Conservation (phyloP, 306 rosid species). For the Erythrophleum fordii region DNA sequence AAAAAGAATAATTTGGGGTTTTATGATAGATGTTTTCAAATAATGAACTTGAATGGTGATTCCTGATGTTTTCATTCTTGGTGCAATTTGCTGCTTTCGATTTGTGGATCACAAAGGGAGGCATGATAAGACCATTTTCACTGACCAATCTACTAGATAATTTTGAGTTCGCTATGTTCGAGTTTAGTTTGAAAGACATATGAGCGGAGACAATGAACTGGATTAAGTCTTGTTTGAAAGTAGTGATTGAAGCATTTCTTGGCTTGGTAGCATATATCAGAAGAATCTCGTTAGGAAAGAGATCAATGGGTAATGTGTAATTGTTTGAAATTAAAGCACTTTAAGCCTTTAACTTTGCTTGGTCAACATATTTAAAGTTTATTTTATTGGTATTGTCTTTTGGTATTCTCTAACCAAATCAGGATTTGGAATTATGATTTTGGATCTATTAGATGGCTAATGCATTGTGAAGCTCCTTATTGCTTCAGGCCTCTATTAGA, state of each 20-base stretch:
- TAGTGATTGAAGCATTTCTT: neutral
- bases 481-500: no score
- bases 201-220: neutral
- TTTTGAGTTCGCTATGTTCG: slow-evolving; percentile 25
- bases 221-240: no score
- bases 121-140: slow-evolving; percentile 41
- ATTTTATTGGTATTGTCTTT: neutral
- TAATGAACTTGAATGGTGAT: neutral
- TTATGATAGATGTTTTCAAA: neutral
- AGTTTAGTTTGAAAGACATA: slow-evolving; percentile 7
- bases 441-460: no score
- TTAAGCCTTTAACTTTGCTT: neutral
- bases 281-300: neutral
- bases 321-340: neutral
- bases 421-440: no score
- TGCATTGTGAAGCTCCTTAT: no score
- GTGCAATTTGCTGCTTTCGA: neutral
- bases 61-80: neutral
- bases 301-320: neutral
- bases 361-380: neutral
- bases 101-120: slow-evolving; percentile 43
- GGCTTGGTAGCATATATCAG: neutral
- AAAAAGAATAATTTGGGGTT: no score
- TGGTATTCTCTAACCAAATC: neutral
- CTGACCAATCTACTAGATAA: slow-evolving; percentile 19